phyloP scores from a whole-genome alignment of 257 asterid genomes.

The Knoxia roxburghii region DNA sequence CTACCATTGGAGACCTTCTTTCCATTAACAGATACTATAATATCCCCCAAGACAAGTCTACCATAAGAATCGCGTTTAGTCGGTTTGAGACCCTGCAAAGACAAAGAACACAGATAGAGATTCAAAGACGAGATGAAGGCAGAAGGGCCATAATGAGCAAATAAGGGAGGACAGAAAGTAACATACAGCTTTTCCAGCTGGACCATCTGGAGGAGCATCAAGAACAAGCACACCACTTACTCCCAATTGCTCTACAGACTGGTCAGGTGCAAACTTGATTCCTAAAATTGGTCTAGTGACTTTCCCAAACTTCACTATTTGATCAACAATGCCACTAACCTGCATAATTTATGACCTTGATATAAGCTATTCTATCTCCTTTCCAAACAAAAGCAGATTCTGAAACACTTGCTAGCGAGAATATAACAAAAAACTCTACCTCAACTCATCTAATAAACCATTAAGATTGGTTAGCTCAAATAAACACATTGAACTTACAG shows the following conservation, averaged over 20 bases:
- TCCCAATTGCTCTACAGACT: conserved; percentile 95
- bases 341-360: conserved; percentile 19
- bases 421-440: background rate
- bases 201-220: conserved; percentile 94
- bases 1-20: conserved; percentile 81
- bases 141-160: background rate
- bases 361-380: conserved; percentile 7
- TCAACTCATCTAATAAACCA: background rate
- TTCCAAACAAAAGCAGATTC: background rate
- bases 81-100: conserved; percentile 75
- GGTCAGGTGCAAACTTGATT: conserved; percentile 95
- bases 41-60: conserved; percentile 82
- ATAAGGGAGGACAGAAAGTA: conserved; percentile 1
- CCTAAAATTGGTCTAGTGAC: conserved; percentile 95
- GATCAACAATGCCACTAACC: conserved; percentile 97
- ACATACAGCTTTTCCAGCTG: conserved; percentile 99
- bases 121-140: background rate
- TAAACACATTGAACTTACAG: conserved; percentile 47
- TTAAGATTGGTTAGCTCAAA: background rate
- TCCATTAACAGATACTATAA: conserved; percentile 88
- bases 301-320: conserved; percentile 85
- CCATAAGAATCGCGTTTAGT: conserved; percentile 93
- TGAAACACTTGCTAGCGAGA: background rate
- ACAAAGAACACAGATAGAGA: conserved; percentile 5
- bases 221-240: conserved; percentile 95